These are phyloP conservation scores for Helichrysum umbraculigerum DNA, from an alignment of 129 eudicot genomes.

Conservation along the genomic window DNA sequence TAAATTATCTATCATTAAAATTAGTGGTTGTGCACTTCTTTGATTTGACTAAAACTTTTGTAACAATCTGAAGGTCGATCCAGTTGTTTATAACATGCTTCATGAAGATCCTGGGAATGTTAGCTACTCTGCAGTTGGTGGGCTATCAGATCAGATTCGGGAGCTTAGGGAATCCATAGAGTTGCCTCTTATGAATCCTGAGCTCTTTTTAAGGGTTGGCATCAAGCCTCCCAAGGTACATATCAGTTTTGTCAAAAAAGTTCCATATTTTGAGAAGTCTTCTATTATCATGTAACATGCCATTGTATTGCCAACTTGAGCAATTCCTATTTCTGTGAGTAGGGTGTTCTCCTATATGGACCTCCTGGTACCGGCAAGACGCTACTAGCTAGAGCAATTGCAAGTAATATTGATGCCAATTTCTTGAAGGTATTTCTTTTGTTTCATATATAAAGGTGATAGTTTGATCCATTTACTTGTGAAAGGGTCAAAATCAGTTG, in stretches of 20 bases:
- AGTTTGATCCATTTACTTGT: too few relatives aligned
- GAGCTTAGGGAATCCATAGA: slow-evolving; percentile 96
- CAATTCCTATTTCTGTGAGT: background rate
- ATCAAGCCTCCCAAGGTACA: slow-evolving; percentile 97
- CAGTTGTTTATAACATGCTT: slow-evolving; percentile 95
- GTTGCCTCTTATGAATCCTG: slow-evolving; percentile 98
- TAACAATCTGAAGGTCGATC: slow-evolving; percentile 67
- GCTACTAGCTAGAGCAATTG: slow-evolving; percentile 89
- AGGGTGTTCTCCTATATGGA: slow-evolving; percentile 99
- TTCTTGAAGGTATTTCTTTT: slow-evolving; percentile 69
- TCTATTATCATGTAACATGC: too few relatives aligned
- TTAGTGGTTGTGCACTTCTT: slow-evolving; percentile 1
- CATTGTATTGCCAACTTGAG: background rate
- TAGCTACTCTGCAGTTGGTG: slow-evolving; percentile 98
- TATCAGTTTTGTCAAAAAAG: background rate
- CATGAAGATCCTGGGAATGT: slow-evolving; percentile 99
- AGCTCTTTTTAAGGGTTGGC: slow-evolving; percentile 93
- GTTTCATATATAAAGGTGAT: background rate
- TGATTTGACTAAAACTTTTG: slow-evolving; percentile 10
- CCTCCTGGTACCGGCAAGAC: slow-evolving; percentile 99
- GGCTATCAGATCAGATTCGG: slow-evolving; percentile 91
- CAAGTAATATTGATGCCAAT: slow-evolving; percentile 96
- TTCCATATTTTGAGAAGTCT: background rate
- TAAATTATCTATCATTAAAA: background rate
- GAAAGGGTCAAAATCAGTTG: background rate